Conservation (phyloP, 208 protist genomes). For the Lotmaria passim region DNA sequence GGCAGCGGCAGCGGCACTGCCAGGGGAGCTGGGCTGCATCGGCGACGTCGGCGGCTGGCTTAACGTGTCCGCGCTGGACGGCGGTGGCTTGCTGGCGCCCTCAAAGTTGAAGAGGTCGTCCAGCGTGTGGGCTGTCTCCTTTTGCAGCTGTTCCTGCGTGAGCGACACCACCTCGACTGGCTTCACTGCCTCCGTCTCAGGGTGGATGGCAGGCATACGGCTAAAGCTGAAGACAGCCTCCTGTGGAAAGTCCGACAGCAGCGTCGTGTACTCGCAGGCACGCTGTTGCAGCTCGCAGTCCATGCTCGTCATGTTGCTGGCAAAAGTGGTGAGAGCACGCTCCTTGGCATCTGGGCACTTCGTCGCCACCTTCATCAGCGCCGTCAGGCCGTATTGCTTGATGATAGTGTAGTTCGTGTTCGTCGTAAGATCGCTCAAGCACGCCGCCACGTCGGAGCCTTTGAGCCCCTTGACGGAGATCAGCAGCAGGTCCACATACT, state of each 20-base stretch:
- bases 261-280: conserved; percentile 89
- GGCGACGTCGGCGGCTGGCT: conserved; percentile 10
- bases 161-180: conserved; percentile 68
- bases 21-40: conserved; percentile 3
- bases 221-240: conserved; percentile 75
- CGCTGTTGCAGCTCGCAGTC: conserved; percentile 95
- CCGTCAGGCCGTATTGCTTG: conserved; percentile 94
- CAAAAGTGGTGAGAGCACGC: conserved; percentile 58
- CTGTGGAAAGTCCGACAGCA: conserved; percentile 80
- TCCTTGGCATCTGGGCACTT: conserved; percentile 64
- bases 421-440: conserved; percentile 72
- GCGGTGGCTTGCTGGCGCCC: conserved; percentile 27
- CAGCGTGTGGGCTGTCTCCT: conserved; percentile 56
- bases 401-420: conserved; percentile 74
- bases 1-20: conserved; percentile 7
- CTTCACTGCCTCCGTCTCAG: conserved; percentile 39
- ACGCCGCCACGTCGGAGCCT: conserved; percentile 54
- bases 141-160: conserved; percentile 50
- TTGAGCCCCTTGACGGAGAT: conserved; percentile 27
- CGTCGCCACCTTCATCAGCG: conserved; percentile 94
- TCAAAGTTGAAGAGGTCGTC: conserved; percentile 79
- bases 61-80: conserved; percentile 1
- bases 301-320: conserved; percentile 70
- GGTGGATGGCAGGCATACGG: conserved; percentile 82
- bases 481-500: conserved; percentile 94